Conservation (phyloP, 1,284 basidiomycete genomes). For the Papiliotrema nemorosa region DNA sequence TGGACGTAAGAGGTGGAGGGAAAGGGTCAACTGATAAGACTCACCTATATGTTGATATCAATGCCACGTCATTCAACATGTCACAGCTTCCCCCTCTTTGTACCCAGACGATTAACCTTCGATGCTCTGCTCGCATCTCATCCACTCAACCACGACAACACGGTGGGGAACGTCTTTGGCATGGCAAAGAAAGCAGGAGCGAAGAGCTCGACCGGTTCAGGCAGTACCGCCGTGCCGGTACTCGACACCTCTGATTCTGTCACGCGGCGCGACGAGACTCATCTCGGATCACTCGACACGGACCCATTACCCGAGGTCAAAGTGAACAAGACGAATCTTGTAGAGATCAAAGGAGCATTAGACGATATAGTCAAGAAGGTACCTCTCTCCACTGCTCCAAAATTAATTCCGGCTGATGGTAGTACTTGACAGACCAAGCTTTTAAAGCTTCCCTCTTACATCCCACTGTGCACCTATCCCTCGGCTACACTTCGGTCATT, state of each 20-base stretch:
- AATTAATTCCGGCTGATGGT: background rate
- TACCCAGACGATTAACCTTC: too few relatives aligned
- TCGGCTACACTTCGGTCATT: conserved; percentile 79
- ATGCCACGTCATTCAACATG: too few relatives aligned
- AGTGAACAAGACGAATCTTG: conserved; percentile 74
- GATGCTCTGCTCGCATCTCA: too few relatives aligned
- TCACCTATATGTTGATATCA: background rate
- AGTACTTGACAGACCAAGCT: conserved; percentile 73
- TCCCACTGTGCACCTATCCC: conserved; percentile 74
- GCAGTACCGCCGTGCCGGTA: background rate
- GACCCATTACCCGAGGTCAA: conserved; percentile 56
- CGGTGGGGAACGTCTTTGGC: too few relatives aligned
- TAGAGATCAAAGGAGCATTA: conserved; percentile 82
- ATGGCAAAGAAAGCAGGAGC: too few relatives aligned
- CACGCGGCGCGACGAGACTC: background rate
- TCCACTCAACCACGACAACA: too few relatives aligned
- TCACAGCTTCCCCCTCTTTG: too few relatives aligned
- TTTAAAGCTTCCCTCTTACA: conserved; percentile 82
- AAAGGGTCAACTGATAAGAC: background rate
- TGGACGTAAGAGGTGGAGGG: conserved; percentile 1
- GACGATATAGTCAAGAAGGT: conserved; percentile 88
- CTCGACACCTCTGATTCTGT: background rate
- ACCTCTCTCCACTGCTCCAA: conserved; percentile 41
- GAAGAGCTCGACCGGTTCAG: background rate
- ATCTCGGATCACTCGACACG: conserved; percentile 16